Conservation (phyloP, 2,329 filamentous ascomycete species). For the Aureobasidium subglaciale region DNA sequence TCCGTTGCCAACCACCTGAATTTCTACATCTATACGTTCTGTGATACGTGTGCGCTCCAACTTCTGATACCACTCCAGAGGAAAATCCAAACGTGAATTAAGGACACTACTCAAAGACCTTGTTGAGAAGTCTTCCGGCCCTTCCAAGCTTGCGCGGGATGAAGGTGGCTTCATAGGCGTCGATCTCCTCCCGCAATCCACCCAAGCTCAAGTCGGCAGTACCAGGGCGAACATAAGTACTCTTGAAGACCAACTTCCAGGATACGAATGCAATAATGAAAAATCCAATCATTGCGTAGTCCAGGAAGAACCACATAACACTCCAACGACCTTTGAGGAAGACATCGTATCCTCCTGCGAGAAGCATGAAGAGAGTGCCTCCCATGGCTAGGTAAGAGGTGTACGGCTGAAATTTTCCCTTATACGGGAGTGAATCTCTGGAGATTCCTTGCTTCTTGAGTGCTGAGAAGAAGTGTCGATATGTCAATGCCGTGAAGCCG, state of each 20-base stretch:
- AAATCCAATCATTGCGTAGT: slow-evolving; percentile 2
- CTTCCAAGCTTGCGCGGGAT: neutral
- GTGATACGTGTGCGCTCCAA: too few relatives aligned
- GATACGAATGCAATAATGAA: neutral
- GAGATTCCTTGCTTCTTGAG: slow-evolving; percentile 41
- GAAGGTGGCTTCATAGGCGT: slow-evolving; percentile 14
- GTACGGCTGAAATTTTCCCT: slow-evolving; percentile 47
- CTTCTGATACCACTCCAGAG: too few relatives aligned
- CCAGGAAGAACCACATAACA: slow-evolving; percentile 9
- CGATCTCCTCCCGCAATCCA: slow-evolving; percentile 17
- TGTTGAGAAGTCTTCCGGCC: neutral
- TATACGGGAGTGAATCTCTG: slow-evolving; percentile 47
- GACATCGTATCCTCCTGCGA: slow-evolving; percentile 47
- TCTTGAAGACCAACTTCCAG: slow-evolving; percentile 8
- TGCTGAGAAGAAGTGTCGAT: slow-evolving; percentile 48
- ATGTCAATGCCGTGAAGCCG: slow-evolving; percentile 49
- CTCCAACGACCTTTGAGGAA: slow-evolving; percentile 9
- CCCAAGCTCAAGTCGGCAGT: slow-evolving; percentile 16
- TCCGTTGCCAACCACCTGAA: too few relatives aligned
- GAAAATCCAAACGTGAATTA: too few relatives aligned
- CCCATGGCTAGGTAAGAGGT: slow-evolving; percentile 31
- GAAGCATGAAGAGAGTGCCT: slow-evolving; percentile 26
- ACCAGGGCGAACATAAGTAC: slow-evolving; percentile 12
- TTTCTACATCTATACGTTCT: too few relatives aligned
- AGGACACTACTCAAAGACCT: neutral